Conservation (phyloP, 495 filamentous ascomycete genomes). For the Xylaria castorea region DNA sequence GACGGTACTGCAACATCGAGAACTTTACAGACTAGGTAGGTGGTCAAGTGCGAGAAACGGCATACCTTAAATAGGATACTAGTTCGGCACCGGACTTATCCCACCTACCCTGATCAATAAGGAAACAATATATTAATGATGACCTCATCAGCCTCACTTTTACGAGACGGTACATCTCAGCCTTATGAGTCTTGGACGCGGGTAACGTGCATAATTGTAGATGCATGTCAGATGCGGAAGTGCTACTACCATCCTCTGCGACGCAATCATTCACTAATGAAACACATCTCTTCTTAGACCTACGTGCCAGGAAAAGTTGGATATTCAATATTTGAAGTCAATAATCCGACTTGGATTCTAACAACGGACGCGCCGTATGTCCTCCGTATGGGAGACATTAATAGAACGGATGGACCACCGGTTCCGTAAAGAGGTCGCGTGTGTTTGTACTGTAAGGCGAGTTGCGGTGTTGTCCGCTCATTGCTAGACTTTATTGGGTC, state of each 20-base stretch:
- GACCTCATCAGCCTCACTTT: conserved; percentile 14
- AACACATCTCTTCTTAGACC: not conserved
- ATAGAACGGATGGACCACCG: not conserved
- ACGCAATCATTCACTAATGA: conserved; percentile 6
- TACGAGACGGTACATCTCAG: conserved; percentile 15
- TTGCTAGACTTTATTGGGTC: not conserved
- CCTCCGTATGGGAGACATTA: not conserved
- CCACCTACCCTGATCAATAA: not conserved
- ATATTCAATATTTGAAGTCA: not conserved
- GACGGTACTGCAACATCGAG: not conserved
- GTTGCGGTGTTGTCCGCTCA: not conserved
- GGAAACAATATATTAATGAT: conserved; percentile 4
- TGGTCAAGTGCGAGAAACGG: not conserved
- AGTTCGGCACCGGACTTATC: not conserved
- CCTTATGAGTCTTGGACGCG: conserved; percentile 26
- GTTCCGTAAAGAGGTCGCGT: not conserved
- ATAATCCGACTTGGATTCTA: not conserved
- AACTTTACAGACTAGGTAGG: not conserved
- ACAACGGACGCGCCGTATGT: not conserved
- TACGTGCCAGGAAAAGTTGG: not conserved
- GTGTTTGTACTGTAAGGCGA: conserved; percentile 10
- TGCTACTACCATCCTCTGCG: conserved; percentile 20
- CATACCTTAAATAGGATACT: not conserved
- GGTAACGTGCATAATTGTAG: conserved; percentile 25
- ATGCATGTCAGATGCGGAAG: conserved; percentile 27